Base-by-base conservation (phyloP, 495 filamentous ascomycete species). In the Rostrohypoxylon terebratum region DNA sequence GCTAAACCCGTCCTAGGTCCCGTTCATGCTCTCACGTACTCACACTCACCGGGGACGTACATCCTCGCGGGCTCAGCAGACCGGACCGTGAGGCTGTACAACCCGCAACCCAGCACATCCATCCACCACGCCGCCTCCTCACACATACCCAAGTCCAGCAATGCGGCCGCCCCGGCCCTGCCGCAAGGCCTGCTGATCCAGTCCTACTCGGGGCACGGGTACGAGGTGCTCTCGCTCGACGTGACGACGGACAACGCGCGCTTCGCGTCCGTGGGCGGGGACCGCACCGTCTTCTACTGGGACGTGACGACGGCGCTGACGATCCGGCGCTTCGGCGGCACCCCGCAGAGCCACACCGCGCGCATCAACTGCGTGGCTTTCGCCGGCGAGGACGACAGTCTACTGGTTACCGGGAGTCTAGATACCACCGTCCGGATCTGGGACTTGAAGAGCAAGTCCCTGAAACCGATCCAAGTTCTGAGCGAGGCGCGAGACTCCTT, bases 271-370 rank as follows among this genome's bases (percentile, higher is more conserved):
- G 87, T 89, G 2, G 96, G 96, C 77, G 96, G 96, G 47, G 96
- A 99, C 83, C 89, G 93, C 71, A 86, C 86, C 72, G 93, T 97
- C 4, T 97, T 97, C 76, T 86, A 97, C 16, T 99, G 96, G 96
- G 96, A 99, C 81, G 96, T 98, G 0, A 81, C 89, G 4, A 90
- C 91, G 4, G 93, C 90, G 8, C 81, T 82, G 72, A 97, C 95
- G 0, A 76, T 91, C 14, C 85, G 90, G 31, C 85, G 95, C 33
- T 96, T 94, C 83, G 84, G 83, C 31, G 83, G 84, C 28, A 69
- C 69, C 8, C 66, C 63, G 31, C 81, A 84, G 51, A 93, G 90
- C 4, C 93, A 96, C 81, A 83, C 82, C 40, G 86, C 87, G 16
- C 82, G 93, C 25, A 83, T 99, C 36, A 96, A 98, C 78, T 80